Evolutionary conservation across 495 filamentous ascomycete genomes (phyloP).

Genomic region (Penicillium pancosmium): DNA sequence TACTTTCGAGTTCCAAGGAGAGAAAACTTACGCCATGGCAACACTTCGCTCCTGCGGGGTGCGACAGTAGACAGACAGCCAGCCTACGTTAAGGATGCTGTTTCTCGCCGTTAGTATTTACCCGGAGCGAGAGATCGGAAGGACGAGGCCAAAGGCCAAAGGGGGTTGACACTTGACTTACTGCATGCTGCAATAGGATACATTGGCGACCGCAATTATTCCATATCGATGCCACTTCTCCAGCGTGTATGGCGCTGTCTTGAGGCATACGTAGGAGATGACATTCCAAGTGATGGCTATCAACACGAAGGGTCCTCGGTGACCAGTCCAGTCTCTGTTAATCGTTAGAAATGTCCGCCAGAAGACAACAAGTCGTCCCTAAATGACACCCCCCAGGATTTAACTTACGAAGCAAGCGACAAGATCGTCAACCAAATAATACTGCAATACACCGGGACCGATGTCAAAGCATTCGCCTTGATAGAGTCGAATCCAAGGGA

Average conservation of each 20-base stretch:
- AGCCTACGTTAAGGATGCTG: slow-evolving; percentile 49
- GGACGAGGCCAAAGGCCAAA: background rate
- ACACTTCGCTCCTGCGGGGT: slow-evolving; percentile 51
- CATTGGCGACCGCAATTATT: slow-evolving; percentile 49
- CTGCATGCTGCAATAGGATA: slow-evolving; percentile 55
- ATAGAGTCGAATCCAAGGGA: slow-evolving; percentile 48
- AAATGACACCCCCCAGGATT: too few relatives aligned
- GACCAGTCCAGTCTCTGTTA: slow-evolving; percentile 45
- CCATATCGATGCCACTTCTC: slow-evolving; percentile 45
- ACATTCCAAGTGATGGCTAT: slow-evolving; percentile 48
- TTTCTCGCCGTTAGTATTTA: slow-evolving; percentile 5
- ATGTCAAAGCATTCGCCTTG: slow-evolving; percentile 52
- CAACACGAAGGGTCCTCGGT: slow-evolving; percentile 45
- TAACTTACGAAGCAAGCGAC: slow-evolving; percentile 40
- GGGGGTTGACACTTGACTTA: slow-evolving; percentile 26
- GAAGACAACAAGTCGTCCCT: too few relatives aligned
- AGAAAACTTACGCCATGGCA: slow-evolving; percentile 48
- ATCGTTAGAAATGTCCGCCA: slow-evolving; percentile 14
- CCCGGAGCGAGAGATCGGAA: background rate
- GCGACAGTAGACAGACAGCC: slow-evolving; percentile 51
- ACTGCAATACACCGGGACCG: slow-evolving; percentile 50
- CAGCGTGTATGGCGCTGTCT: slow-evolving; percentile 23
- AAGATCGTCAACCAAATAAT: slow-evolving; percentile 47
- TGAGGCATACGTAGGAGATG: slow-evolving; percentile 40
- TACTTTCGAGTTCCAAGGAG: too few relatives aligned